These are phyloP conservation scores for Colletotrichum sidae DNA, from an alignment of 2,329 filamentous ascomycete species.

Conservation along the genomic window DNA sequence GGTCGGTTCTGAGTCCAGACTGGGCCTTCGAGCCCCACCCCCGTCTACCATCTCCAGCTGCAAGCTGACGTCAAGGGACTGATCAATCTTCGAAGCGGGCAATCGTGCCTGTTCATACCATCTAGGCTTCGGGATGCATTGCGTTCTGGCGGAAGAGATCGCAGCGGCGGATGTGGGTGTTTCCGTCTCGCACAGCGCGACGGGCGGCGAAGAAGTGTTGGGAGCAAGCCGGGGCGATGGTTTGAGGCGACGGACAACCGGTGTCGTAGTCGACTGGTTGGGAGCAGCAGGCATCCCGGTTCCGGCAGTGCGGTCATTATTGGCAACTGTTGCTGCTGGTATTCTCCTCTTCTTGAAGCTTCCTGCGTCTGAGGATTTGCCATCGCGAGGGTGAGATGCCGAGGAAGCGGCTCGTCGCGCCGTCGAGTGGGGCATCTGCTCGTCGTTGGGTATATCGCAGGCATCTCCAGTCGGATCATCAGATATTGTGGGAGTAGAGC, in stretches of 20 bases:
- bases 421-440: slow-evolving; percentile 7
- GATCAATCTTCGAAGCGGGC: no score
- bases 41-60: background rate
- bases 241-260: background rate
- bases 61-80: background rate
- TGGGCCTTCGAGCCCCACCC: background rate
- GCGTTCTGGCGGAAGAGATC: no score
- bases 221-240: no score
- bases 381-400: background rate
- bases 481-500: background rate
- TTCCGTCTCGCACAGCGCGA: no score
- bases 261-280: slow-evolving; percentile 12
- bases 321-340: slow-evolving; percentile 1
- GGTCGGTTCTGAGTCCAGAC: background rate
- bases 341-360: slow-evolving; percentile 27
- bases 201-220: no score
- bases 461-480: slow-evolving; percentile 16
- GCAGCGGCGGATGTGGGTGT: no score
- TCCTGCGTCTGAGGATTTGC: slow-evolving; percentile 4
- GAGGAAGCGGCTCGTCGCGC: background rate
- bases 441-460: slow-evolving; percentile 27
- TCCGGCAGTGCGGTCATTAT: slow-evolving; percentile 18
- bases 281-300: background rate
- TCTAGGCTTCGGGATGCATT: no score
- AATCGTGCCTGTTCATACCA: no score